Percentiles rank a stretch among this genome's conserved stretches.
Evolutionary conservation across 768 basidiomycete species (phyloP).

Genomic region (Boletus pseudopeckii): DNA sequence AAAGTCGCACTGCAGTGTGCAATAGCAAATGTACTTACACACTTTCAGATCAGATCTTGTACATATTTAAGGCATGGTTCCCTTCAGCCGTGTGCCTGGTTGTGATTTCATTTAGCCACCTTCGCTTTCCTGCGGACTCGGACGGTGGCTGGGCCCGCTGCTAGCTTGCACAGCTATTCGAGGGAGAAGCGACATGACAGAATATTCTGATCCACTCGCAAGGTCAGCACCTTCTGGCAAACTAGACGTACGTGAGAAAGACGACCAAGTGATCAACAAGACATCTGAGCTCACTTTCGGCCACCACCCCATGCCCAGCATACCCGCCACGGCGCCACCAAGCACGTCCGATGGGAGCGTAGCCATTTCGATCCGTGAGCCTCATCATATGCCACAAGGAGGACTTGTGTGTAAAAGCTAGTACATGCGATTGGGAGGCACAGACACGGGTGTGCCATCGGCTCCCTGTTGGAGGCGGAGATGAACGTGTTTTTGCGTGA

Average conservation of each 20-base stretch:
- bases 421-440: constrained; percentile 1
- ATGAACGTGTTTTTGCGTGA: constrained; percentile 22
- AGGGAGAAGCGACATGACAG: constrained; percentile 25
- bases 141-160: constrained; percentile 19
- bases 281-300: constrained; percentile 10
- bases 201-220: constrained; percentile 10
- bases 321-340: constrained; percentile 20
- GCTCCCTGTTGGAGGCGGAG: constrained; percentile 22
- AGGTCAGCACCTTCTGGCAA: constrained; percentile 8
- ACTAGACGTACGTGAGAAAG: constrained; percentile 22
- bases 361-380: constrained; percentile 24
- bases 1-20: constrained; percentile 29
- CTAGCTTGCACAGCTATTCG: constrained; percentile 20
- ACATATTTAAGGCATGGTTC: constrained; percentile 28
- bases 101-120: constrained; percentile 37
- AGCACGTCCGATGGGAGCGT: constrained; percentile 15
- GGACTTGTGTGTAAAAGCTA: not conserved
- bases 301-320: constrained; percentile 15
- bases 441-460: constrained; percentile 8
- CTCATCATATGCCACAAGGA: constrained; percentile 1
- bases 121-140: constrained; percentile 28
- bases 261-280: constrained; percentile 16
- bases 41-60: constrained; percentile 33
- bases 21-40: constrained; percentile 31
- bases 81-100: constrained; percentile 31